These are phyloP conservation scores for Vigna unguiculata DNA, from an alignment of 306 rosid genomes.

Conservation along the genomic window DNA sequence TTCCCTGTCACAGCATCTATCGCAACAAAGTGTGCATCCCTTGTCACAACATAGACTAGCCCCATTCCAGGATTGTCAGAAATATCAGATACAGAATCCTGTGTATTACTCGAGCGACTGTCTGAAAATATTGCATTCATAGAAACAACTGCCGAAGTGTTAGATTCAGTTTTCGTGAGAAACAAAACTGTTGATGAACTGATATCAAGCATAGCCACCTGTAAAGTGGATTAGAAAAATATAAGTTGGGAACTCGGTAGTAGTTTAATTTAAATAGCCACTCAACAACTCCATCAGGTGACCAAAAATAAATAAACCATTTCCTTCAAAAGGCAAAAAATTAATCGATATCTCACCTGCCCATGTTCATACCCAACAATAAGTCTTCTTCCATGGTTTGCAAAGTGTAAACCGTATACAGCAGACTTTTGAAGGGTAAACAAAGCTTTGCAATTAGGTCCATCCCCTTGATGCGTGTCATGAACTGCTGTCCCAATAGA, in stretches of 20 bases:
- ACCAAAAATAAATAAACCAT: constrained; percentile 17
- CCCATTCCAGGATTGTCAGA: constrained; percentile 54
- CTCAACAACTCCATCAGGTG: constrained; percentile 27
- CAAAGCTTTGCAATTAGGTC: constrained; percentile 66
- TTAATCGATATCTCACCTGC: constrained; percentile 59
- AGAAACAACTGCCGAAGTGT: constrained; percentile 64
- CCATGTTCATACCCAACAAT: constrained; percentile 81
- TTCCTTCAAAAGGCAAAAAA: constrained; percentile 18
- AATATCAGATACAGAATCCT: constrained; percentile 54
- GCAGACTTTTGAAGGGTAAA: constrained; percentile 71
- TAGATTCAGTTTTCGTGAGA: constrained; percentile 61
- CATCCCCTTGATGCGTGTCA: constrained; percentile 58
- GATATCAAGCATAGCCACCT: constrained; percentile 86
- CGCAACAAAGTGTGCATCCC: constrained; percentile 60
- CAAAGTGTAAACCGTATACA: constrained; percentile 65
- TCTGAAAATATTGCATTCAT: constrained; percentile 63
- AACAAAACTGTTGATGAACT: constrained; percentile 65
- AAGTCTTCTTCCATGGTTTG: constrained; percentile 67
- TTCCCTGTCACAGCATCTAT: constrained; percentile 63
- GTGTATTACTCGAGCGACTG: constrained; percentile 49
- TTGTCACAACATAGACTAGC: constrained; percentile 59
- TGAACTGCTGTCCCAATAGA: constrained; percentile 74
- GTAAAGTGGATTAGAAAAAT: constrained; percentile 51
- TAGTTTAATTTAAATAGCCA: constrained; percentile 40
- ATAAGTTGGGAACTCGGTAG: constrained; percentile 37